Evolutionary conservation across 352 stramenopile species (phyloP).

Genomic region (Phytophthora europaea): DNA sequence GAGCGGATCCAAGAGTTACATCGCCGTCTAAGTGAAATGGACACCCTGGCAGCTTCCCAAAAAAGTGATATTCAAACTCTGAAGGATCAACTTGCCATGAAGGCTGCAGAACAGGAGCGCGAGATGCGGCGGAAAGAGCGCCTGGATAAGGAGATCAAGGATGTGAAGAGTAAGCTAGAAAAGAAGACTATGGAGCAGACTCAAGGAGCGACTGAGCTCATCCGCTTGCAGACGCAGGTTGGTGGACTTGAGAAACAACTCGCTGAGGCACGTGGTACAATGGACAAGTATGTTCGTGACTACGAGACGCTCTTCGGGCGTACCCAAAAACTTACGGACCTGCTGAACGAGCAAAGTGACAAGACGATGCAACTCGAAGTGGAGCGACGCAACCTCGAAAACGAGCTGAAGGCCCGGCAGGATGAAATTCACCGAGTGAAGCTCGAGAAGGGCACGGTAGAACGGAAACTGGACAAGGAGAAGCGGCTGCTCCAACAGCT

Average conservation of each 20-base stretch:
- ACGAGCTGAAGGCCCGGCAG: conserved; percentile 86
- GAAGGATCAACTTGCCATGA: conserved; percentile 89
- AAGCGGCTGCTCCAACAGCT: conserved; percentile 90
- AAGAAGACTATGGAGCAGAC: conserved; percentile 79
- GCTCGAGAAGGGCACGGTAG: conserved; percentile 92
- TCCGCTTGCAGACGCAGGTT: conserved; percentile 76
- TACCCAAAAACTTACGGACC: conserved; percentile 93
- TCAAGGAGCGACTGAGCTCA: conserved; percentile 58
- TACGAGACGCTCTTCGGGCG: conserved; percentile 93
- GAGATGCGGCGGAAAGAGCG: conserved; percentile 91
- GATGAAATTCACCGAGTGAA: conserved; percentile 88
- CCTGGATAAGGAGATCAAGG: conserved; percentile 94
- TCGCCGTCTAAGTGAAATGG: conserved; percentile 72
- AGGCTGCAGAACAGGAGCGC: conserved; percentile 89
- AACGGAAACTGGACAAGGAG: conserved; percentile 92
- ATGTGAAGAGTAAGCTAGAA: conserved; percentile 91
- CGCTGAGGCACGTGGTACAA: conserved; percentile 78
- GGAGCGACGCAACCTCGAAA: conserved; percentile 82
- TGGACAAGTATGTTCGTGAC: conserved; percentile 95
- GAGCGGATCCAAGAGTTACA: conserved; percentile 86
- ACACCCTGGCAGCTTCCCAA: conserved; percentile 56
- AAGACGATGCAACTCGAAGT: conserved; percentile 88
- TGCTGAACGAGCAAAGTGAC: conserved; percentile 94
- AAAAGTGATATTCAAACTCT: conserved; percentile 86
- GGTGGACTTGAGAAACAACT: conserved; percentile 91